These are phyloP conservation scores for Stachybotrys elegans DNA, from an alignment of 2,329 filamentous ascomycete genomes.

Conservation along the genomic window DNA sequence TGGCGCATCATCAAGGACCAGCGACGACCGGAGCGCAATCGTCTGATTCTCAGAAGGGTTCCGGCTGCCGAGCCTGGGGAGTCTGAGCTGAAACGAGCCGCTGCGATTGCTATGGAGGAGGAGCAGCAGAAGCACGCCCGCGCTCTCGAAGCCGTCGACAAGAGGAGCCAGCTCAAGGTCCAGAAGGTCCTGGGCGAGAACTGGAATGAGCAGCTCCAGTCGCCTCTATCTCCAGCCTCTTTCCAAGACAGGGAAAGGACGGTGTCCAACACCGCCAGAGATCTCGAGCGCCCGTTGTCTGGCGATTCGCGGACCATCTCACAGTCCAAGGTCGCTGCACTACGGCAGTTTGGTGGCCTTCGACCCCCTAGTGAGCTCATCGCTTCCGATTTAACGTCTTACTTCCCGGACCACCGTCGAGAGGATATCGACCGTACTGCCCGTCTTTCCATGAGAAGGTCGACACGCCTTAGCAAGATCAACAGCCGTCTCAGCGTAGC, in stretches of 20 bases:
- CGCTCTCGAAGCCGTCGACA: constrained; percentile 59
- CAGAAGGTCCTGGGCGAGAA: constrained; percentile 85
- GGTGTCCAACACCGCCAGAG: constrained; percentile 52
- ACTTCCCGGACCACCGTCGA: constrained; percentile 91
- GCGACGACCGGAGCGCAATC: constrained; percentile 78
- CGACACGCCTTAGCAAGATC: constrained; percentile 84
- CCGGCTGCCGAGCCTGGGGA: constrained; percentile 84
- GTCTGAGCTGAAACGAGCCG: constrained; percentile 80
- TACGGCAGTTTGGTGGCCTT: constrained; percentile 84
- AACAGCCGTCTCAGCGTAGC: constrained; percentile 91
- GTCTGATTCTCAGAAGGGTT: constrained; percentile 88
- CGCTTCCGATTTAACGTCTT: constrained; percentile 90
- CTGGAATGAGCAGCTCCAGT: constrained; percentile 73
- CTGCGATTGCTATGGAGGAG: constrained; percentile 85
- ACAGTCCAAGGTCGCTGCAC: constrained; percentile 43
- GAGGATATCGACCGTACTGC: constrained; percentile 96
- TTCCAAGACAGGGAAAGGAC: constrained; percentile 66
- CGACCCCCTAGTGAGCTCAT: constrained; percentile 95
- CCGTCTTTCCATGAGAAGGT: constrained; percentile 84
- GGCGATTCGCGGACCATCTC: constrained; percentile 39
- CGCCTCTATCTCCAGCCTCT: constrained; percentile 79
- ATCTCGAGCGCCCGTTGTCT: constrained; percentile 52
- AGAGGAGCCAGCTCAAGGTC: constrained; percentile 79
- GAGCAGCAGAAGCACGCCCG: constrained; percentile 66
- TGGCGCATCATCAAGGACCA: constrained; percentile 87